A percentile compares a stretch with the other conserved stretches of the same genome.
Evolutionary conservation across 2,329 filamentous ascomycete genomes (phyloP).

Genomic region (Penicillium sp.): DNA sequence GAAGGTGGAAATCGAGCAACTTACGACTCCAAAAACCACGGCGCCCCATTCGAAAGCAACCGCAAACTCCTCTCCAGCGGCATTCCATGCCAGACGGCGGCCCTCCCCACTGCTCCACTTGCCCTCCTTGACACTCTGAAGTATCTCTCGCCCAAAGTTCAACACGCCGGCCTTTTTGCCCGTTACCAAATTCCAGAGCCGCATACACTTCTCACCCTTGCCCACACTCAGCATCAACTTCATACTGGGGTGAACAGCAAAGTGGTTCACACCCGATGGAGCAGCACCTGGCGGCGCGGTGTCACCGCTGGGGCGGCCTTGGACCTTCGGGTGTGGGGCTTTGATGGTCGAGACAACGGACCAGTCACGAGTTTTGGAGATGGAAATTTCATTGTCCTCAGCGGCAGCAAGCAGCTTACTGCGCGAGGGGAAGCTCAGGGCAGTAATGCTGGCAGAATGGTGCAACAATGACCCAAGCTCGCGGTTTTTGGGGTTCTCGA

Average conservation of each 20-base stretch:
- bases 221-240: constrained; percentile 95
- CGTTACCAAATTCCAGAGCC: constrained; percentile 94
- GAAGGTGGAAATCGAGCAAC: constrained; percentile 16
- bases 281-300: constrained; percentile 79
- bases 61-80: constrained; percentile 76
- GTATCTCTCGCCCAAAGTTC: constrained; percentile 73
- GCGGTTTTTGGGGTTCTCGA: constrained; percentile 83
- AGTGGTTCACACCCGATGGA: constrained; percentile 89
- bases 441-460: constrained; percentile 79
- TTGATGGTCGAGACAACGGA: constrained; percentile 84
- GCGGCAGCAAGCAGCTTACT: constrained; percentile 85
- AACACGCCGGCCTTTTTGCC: constrained; percentile 93
- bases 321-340: constrained; percentile 77
- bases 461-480: constrained; percentile 86
- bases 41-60: constrained; percentile 86
- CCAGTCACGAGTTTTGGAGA: constrained; percentile 88
- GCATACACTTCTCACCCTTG: constrained; percentile 86
- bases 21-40: constrained; percentile 76
- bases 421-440: constrained; percentile 77
- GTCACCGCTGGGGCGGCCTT: constrained; percentile 82
- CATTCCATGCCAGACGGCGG: constrained; percentile 77
- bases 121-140: constrained; percentile 74
- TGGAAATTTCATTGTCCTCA: constrained; percentile 88
- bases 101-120: constrained; percentile 80
- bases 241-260: constrained; percentile 93